Conservation (phyloP, 441 rosid genomes). For the Brassica hybrid region DNA sequence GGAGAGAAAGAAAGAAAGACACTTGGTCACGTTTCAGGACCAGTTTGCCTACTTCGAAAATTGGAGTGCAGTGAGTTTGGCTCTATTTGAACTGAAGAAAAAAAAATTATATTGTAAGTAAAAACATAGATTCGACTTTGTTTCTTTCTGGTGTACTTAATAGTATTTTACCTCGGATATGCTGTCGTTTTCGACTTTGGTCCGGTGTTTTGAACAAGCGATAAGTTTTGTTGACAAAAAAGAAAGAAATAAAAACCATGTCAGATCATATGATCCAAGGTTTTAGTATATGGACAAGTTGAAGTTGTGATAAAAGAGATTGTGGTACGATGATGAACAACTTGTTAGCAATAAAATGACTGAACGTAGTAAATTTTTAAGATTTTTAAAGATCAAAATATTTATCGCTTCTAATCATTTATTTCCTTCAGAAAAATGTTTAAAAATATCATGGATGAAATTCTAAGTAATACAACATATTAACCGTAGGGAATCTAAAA, state of each 20-base stretch:
- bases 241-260: neutral
- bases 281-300: neutral
- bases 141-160: neutral
- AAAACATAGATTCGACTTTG: conserved; percentile 1
- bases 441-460: conserved; percentile 1
- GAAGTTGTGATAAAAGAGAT: neutral
- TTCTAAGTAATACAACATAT: neutral
- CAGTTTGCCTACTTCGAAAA: neutral
- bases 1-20: neutral
- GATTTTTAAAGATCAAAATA: neutral
- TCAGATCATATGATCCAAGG: neutral
- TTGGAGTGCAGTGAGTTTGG: neutral
- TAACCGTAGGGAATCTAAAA: neutral
- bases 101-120: neutral
- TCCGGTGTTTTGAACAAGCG: neutral
- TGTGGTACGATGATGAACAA: neutral
- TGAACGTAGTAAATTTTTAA: neutral
- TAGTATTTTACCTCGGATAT: neutral
- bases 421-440: neutral
- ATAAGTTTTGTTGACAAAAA: conserved; percentile 17
- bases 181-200: neutral
- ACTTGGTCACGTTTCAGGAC: conserved; percentile 2
- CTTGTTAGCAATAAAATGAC: neutral
- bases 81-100: neutral
- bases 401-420: neutral